phyloP scores from a whole-genome alignment of 2,329 filamentous ascomycete species.

The Pseudonectria foliicola region DNA sequence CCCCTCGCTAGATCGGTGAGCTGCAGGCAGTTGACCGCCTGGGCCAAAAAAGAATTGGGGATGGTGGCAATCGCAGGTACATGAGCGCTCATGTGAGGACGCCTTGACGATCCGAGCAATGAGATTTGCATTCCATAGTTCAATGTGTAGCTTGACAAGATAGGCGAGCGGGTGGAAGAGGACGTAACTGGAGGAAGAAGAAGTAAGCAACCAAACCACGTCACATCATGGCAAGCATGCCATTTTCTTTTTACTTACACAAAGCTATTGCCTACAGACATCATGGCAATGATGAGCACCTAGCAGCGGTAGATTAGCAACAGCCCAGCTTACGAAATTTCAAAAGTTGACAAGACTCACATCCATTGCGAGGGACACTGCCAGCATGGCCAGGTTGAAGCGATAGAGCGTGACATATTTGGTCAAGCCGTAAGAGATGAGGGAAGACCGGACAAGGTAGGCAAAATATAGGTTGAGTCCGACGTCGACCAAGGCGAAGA shows the following conservation, averaged over 20 bases:
- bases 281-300: slow-evolving; percentile 18
- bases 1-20: slow-evolving; percentile 5
- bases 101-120: slow-evolving; percentile 22
- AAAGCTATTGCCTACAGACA: slow-evolving; percentile 18
- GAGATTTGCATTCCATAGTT: slow-evolving; percentile 20
- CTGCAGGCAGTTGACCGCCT: slow-evolving; percentile 5
- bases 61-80: slow-evolving; percentile 17
- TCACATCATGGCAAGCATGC: not conserved
- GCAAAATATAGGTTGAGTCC: slow-evolving; percentile 41
- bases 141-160: slow-evolving; percentile 21
- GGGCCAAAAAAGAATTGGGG: not conserved
- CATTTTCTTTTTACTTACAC: slow-evolving; percentile 7
- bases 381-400: slow-evolving; percentile 26
- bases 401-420: slow-evolving; percentile 41
- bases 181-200: slow-evolving; percentile 13
- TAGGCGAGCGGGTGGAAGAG: slow-evolving; percentile 20
- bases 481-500: slow-evolving; percentile 40
- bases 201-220: no score
- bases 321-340: not conserved
- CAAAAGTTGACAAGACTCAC: slow-evolving; percentile 6
- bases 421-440: slow-evolving; percentile 40
- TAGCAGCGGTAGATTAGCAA: slow-evolving; percentile 4
- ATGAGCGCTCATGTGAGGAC: slow-evolving; percentile 10
- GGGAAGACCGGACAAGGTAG: slow-evolving; percentile 34
- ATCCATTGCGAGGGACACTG: slow-evolving; percentile 24